phyloP scores from a whole-genome alignment of 2,329 filamentous ascomycete genomes.

The Stachybotrys echinatus region DNA sequence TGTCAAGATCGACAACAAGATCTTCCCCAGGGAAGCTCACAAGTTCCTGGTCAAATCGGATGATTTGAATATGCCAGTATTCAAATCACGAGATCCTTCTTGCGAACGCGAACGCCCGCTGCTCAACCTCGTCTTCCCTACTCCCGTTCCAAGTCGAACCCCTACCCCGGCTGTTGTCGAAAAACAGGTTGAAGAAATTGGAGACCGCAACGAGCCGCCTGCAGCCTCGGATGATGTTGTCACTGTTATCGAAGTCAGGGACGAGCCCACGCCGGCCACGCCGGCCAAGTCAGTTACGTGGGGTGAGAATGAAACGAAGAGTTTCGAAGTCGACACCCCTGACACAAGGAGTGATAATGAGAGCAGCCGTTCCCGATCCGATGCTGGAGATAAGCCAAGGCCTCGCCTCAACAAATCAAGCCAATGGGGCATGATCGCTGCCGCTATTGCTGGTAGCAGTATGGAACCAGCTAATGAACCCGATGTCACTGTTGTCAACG shows the following conservation, averaged over 20 bases:
- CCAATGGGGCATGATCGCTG: conserved; percentile 48
- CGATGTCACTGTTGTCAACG: conserved; percentile 13
- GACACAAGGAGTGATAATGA: conserved; percentile 32
- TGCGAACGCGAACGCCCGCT: conserved; percentile 51
- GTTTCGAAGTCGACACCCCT: conserved; percentile 57
- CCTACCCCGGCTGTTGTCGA: conserved; percentile 36
- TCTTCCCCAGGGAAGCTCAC: conserved; percentile 46
- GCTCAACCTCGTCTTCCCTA: conserved; percentile 57
- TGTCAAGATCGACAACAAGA: conserved; percentile 54
- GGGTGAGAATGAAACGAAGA: conserved; percentile 60
- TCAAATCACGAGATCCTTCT: conserved; percentile 45
- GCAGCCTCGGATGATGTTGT: conserved; percentile 22
- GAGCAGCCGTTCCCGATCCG: conserved; percentile 16
- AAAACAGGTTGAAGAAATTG: conserved; percentile 10
- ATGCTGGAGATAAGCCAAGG: conserved; percentile 21
- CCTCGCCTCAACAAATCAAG: conserved; percentile 32
- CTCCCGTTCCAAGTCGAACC: conserved; percentile 38
- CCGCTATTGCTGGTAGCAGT: conserved; percentile 39
- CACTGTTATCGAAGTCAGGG: conserved; percentile 31
- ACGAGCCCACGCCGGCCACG: conserved; percentile 27
- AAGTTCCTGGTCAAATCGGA: conserved; percentile 23
- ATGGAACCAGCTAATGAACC: conserved; percentile 29
- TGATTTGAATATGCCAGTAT: conserved; percentile 23
- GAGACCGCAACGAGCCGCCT: conserved; percentile 11
- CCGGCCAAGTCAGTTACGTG: conserved; percentile 55